Evolutionary conservation across 805 yeast species (phyloP), one percentile per base, ranked within the genome.

Genomic region (Pichia eremophila): DNA sequence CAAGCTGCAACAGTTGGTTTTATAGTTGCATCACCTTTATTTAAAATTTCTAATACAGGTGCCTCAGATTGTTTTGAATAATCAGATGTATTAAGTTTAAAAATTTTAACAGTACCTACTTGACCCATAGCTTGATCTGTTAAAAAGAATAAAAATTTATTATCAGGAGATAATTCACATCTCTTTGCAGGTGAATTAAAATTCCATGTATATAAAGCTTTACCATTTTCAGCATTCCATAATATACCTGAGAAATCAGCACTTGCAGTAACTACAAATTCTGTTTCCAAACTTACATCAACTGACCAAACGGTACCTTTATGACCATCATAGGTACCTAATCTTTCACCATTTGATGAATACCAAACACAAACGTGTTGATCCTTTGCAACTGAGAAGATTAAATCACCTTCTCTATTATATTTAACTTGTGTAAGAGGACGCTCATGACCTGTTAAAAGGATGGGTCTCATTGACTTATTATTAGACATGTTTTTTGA

Each of bases 371-470:
- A 83, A 2, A 95, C 95, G 46, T 81, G 79, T 58, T 77, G 76
- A 75, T 93, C 99, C 68, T 93, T 89, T 54, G 96, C 88, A 39
- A 87, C 90, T 11, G 98, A 82, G 64, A 93, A 83, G 48, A 93
- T 76, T 56, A 93, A 69, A 66, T 93, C 99, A 41, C 99, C 99
- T 62, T 95, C 98, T 53, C 80, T 76, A 77, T 93, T 93, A 73
- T 82, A 93, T 65, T 86, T 91, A 58, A 93, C 90, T 74, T 93
- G 98, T 43, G 98, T 90, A 59, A 93, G 73, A 56, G 98, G 88
- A 78, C 99, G 95, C 72, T 87, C 96, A 71, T 93, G 99, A 51
- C 98, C 98, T 76, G 85, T 85, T 60, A 84, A 72, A 73, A 81
- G 62, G 56, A 80, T 67, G 50, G 85, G 85, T 75, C 84, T 79